phyloP scores from a whole-genome alignment of 2,329 filamentous ascomycete species.

The Davidsoniella australis region DNA sequence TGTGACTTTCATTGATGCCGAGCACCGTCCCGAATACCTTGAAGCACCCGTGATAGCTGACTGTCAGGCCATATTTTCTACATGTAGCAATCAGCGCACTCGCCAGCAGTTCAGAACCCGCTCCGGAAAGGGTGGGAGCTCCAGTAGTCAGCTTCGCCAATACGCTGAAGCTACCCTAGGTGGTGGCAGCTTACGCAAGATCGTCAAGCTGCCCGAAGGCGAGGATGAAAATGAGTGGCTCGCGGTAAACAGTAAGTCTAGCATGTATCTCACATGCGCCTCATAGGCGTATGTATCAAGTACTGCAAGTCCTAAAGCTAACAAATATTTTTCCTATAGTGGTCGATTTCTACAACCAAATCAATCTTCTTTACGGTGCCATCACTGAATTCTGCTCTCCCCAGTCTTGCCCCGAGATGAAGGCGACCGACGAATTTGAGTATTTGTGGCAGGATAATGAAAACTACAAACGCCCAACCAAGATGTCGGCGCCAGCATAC shows the following conservation, averaged over 20 bases:
- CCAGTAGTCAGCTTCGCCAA: slow-evolving; percentile 81
- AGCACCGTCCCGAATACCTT: background rate
- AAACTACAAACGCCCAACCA: slow-evolving; percentile 86
- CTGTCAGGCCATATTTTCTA: slow-evolving; percentile 5
- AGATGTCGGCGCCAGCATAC: slow-evolving; percentile 94
- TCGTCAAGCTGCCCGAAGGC: slow-evolving; percentile 90
- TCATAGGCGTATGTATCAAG: background rate
- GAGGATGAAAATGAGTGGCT: slow-evolving; percentile 98
- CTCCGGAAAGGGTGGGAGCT: slow-evolving; percentile 72
- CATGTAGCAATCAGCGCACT: slow-evolving; percentile 61
- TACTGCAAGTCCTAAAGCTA: background rate
- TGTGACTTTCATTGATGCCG: background rate
- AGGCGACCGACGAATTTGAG: slow-evolving; percentile 99
- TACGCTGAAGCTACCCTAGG: slow-evolving; percentile 96
- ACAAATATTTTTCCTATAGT: slow-evolving; percentile 36
- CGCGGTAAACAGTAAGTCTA: slow-evolving; percentile 70
- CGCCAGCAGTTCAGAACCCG: slow-evolving; percentile 85
- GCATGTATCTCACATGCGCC: background rate
- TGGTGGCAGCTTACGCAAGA: slow-evolving; percentile 85
- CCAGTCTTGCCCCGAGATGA: slow-evolving; percentile 96
- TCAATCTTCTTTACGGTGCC: slow-evolving; percentile 94
- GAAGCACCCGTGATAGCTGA: slow-evolving; percentile 3
- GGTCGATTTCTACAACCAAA: slow-evolving; percentile 99
- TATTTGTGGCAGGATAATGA: slow-evolving; percentile 97
- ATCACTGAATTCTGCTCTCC: slow-evolving; percentile 99